These are phyloP conservation scores for Serendipita sp. DNA, from an alignment of 768 basidiomycete genomes.

Conservation along the genomic window DNA sequence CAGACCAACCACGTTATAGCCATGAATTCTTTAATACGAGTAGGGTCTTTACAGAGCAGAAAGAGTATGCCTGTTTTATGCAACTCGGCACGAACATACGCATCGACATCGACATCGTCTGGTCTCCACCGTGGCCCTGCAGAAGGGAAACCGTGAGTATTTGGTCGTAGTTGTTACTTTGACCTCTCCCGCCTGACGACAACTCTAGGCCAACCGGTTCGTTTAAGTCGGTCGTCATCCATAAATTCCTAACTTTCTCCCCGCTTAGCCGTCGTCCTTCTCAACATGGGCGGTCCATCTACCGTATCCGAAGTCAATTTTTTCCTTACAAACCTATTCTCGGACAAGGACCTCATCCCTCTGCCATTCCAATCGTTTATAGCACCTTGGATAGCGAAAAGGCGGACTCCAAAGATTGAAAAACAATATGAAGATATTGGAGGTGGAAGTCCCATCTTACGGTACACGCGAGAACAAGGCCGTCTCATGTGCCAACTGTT, in stretches of 20 bases:
- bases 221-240: not conserved
- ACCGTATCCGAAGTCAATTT: conserved; percentile 85
- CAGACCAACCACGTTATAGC: no score
- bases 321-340: conserved; percentile 84
- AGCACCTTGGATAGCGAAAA: conserved; percentile 75
- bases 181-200: not conserved
- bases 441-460: conserved; percentile 89
- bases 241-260: not conserved
- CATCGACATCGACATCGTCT: not conserved
- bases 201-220: not conserved
- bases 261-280: conserved; percentile 50
- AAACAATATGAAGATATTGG: conserved; percentile 89
- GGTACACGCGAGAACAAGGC: conserved; percentile 79
- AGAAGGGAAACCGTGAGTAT: not conserved
- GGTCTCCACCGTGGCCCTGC: not conserved
- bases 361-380: conserved; percentile 79
- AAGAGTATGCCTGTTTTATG: no score
- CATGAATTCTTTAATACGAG: no score
- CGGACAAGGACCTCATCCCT: conserved; percentile 84
- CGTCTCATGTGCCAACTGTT: conserved; percentile 76
- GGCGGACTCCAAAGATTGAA: conserved; percentile 85
- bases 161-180: not conserved
- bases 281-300: conserved; percentile 98
- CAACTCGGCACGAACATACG: not conserved
- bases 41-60: no score